Evolutionary conservation across 257 asterid species (phyloP).

Genomic region (Vinca minor): DNA sequence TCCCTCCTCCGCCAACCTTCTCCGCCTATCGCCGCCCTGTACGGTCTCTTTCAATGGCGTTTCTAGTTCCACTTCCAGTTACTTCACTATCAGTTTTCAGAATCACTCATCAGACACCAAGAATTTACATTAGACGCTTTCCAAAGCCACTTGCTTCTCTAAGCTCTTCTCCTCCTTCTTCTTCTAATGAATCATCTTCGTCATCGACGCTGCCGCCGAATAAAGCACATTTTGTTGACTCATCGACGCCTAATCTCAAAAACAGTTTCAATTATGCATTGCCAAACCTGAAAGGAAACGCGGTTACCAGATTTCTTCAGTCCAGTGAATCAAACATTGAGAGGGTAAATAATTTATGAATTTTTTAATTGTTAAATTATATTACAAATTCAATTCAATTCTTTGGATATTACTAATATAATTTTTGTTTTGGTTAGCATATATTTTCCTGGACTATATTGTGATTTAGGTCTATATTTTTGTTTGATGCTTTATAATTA

Average conservation of each 20-base stretch:
- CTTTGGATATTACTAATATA: background rate
- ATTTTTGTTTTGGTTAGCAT: background rate
- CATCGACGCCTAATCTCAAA: conserved; percentile 27
- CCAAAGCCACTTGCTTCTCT: conserved; percentile 23
- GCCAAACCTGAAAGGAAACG: conserved; percentile 41
- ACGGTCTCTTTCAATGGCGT: conserved; percentile 37
- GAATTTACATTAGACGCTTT: conserved; percentile 15
- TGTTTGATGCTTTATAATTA: too few relatives aligned
- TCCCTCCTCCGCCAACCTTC: too few relatives aligned
- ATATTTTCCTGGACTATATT: too few relatives aligned
- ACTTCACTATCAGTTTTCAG: conserved; percentile 27
- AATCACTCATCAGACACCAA: conserved; percentile 19
- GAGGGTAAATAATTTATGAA: conserved; percentile 43
- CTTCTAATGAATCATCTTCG: conserved; percentile 47
- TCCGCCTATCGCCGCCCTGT: too few relatives aligned
- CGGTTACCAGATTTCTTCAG: conserved; percentile 42
- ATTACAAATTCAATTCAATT: background rate
- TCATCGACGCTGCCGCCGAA: conserved; percentile 27
- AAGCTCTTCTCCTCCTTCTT: conserved; percentile 10
- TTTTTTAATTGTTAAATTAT: too few relatives aligned
- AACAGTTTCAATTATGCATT: conserved; percentile 27
- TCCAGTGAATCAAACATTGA: conserved; percentile 62
- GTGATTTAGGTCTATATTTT: background rate
- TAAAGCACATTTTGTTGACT: conserved; percentile 26
- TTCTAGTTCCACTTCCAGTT: conserved; percentile 26